Evolutionary conservation across 345 rosid species (phyloP).

Genomic region (Clausena lansium): DNA sequence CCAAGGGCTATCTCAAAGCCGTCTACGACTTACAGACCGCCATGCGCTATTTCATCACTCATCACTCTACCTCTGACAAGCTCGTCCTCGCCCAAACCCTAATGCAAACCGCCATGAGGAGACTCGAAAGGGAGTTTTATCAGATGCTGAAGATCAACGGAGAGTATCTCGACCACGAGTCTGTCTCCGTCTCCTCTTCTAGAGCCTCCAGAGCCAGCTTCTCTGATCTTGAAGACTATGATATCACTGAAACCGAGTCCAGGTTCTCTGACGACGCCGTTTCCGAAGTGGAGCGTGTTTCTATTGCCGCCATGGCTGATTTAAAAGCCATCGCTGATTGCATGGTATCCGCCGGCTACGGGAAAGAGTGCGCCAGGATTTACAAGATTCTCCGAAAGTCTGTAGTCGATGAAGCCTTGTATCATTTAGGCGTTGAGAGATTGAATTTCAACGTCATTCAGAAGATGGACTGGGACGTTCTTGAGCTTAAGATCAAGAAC

Average conservation of each 20-base stretch:
- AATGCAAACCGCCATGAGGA: slow-evolving; percentile 62
- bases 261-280: slow-evolving; percentile 14
- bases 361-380: slow-evolving; percentile 58
- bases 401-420: slow-evolving; percentile 45
- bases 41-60: slow-evolving; percentile 44
- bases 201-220: slow-evolving; percentile 19
- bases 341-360: slow-evolving; percentile 60
- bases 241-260: slow-evolving; percentile 14
- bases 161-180: slow-evolving; percentile 52
- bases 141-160: slow-evolving; percentile 51
- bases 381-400: slow-evolving; percentile 58
- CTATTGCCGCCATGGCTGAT: slow-evolving; percentile 41
- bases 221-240: slow-evolving; percentile 26
- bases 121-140: slow-evolving; percentile 68
- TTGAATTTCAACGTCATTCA: slow-evolving; percentile 36
- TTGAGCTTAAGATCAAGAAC: slow-evolving; percentile 53
- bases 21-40: slow-evolving; percentile 54
- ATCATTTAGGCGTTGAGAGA: slow-evolving; percentile 52
- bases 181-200: slow-evolving; percentile 32
- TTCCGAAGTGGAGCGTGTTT: slow-evolving; percentile 30
- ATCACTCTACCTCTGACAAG: slow-evolving; percentile 37
- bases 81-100: slow-evolving; percentile 57
- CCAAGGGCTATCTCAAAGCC: slow-evolving; percentile 46
- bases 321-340: slow-evolving; percentile 64
- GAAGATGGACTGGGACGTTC: slow-evolving; percentile 56